Percentiles rank a stretch among this genome's conserved stretches.
phyloP scores from a whole-genome alignment of 1,139 yeast genomes.

The Protomyces pachydermus region DNA sequence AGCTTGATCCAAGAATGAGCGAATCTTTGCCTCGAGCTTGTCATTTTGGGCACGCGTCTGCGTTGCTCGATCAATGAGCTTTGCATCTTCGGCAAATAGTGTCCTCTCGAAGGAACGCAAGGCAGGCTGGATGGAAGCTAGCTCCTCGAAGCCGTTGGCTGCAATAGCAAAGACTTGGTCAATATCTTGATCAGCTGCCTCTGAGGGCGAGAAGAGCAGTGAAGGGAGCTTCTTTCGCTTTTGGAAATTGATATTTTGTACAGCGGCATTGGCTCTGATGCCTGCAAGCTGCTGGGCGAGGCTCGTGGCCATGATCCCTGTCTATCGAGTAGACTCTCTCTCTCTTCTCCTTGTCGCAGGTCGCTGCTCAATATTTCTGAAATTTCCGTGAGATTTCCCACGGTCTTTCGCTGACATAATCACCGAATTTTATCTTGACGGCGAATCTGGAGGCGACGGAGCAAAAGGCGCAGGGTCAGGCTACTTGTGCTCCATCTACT shows the following conservation, averaged over 20 bases:
- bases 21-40: conserved; percentile 68
- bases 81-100: conserved; percentile 74
- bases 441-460: too few species aligned
- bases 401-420: neutral
- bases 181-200: conserved; percentile 89
- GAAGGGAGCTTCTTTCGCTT: conserved; percentile 42
- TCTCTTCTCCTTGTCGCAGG: too few species aligned
- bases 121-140: conserved; percentile 65
- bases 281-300: conserved; percentile 77
- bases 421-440: neutral
- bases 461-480: neutral
- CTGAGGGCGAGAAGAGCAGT: conserved; percentile 74
- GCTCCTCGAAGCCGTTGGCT: conserved; percentile 68
- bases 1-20: conserved; percentile 65
- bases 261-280: conserved; percentile 42
- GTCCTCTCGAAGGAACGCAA: conserved; percentile 65
- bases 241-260: conserved; percentile 10
- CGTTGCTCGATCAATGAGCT: conserved; percentile 71
- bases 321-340: too few species aligned
- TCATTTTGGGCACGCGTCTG: conserved; percentile 63
- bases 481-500: neutral
- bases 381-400: neutral
- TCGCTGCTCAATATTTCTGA: neutral
- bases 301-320: conserved; percentile 41
- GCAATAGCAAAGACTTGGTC: conserved; percentile 73